phyloP scores from a whole-genome alignment of 2,329 filamentous ascomycete genomes.

The Epichloe gansuensis region DNA sequence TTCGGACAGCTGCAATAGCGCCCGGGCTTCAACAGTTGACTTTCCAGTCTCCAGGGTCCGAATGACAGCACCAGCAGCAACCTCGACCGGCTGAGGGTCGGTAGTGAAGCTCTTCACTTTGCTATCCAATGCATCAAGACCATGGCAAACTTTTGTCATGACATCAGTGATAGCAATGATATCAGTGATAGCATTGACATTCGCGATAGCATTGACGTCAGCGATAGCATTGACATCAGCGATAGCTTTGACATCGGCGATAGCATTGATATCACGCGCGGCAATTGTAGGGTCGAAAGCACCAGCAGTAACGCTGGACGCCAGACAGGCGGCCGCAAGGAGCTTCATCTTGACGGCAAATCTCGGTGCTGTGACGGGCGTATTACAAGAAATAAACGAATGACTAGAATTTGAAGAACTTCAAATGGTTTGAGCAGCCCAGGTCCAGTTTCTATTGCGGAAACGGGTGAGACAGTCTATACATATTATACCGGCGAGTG shows the following conservation, averaged over 20 bases:
- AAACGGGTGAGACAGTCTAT: neutral
- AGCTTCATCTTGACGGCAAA: slow-evolving; percentile 1
- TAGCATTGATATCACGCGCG: neutral
- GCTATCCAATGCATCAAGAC: neutral
- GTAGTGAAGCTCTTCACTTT: neutral
- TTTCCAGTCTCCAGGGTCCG: slow-evolving; percentile 3
- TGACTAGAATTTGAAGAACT: slow-evolving; percentile 3
- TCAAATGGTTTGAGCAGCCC: neutral
- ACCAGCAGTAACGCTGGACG: slow-evolving; percentile 2
- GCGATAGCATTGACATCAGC: no score
- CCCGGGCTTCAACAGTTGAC: neutral
- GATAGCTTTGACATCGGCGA: no score
- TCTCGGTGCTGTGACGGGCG: neutral
- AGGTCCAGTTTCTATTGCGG: neutral
- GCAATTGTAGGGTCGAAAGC: neutral
- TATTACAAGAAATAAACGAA: neutral
- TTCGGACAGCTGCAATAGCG: neutral
- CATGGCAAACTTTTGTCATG: neutral
- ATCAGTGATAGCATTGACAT: neutral
- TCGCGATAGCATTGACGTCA: no score
- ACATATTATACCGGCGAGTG: neutral
- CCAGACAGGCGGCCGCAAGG: slow-evolving; percentile 3
- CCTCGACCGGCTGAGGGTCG: neutral
- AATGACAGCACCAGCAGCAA: neutral
- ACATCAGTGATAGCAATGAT: neutral